phyloP scores from a whole-genome alignment of 192 early-diverging fungal species.

The Entomortierella parvispora region DNA sequence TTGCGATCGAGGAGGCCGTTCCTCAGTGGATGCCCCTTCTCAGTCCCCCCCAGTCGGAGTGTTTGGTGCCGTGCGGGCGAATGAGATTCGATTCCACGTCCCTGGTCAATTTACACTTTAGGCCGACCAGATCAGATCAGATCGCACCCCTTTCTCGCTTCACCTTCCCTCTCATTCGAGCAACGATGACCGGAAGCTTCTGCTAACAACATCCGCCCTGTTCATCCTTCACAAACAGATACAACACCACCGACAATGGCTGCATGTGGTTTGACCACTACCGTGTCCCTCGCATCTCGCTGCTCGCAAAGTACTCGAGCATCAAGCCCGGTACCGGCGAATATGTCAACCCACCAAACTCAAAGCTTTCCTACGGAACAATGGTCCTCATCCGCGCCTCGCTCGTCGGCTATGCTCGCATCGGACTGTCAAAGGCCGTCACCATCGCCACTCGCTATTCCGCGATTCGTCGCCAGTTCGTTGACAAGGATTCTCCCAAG shows the following conservation, averaged over 20 bases:
- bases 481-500: slow-evolving; percentile 63
- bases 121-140: background rate
- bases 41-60: background rate
- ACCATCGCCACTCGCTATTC: slow-evolving; percentile 80
- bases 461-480: slow-evolving; percentile 77
- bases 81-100: too few species aligned
- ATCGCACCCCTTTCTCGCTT: background rate
- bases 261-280: slow-evolving; percentile 85
- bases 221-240: slow-evolving; percentile 32
- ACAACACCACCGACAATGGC: slow-evolving; percentile 88
- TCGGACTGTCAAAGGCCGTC: slow-evolving; percentile 71
- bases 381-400: slow-evolving; percentile 87
- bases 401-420: slow-evolving; percentile 71
- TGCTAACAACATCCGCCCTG: background rate
- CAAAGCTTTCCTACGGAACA: slow-evolving; percentile 86
- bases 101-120: background rate
- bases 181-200: too few species aligned
- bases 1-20: background rate
- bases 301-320: slow-evolving; percentile 79
- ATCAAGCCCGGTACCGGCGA: slow-evolving; percentile 74
- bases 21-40: background rate
- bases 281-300: slow-evolving; percentile 80
- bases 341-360: slow-evolving; percentile 78
- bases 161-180: background rate
- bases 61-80: background rate